A percentile compares a stretch with the other conserved stretches of the same genome.
Evolutionary conservation across 1,284 basidiomycete species (phyloP).

Genomic region (Tilletia caries): DNA sequence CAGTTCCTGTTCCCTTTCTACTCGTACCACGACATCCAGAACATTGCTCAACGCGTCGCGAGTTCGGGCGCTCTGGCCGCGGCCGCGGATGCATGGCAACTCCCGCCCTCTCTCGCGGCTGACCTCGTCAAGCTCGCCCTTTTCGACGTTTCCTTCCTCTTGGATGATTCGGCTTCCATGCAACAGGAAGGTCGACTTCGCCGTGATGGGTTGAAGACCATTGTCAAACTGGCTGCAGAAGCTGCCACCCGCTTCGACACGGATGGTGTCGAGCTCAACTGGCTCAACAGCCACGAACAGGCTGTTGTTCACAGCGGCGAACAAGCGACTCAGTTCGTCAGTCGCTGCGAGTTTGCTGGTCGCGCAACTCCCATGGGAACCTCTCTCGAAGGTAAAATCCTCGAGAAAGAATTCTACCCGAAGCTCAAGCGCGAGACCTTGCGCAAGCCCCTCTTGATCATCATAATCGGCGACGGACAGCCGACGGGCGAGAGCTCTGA

Average conservation of each 20-base stretch:
- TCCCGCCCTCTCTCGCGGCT: conserved; percentile 41
- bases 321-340: conserved; percentile 30
- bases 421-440: conserved; percentile 24
- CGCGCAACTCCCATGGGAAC: conserved; percentile 37
- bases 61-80: conserved; percentile 28
- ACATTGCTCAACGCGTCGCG: conserved; percentile 38
- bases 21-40: conserved; percentile 26
- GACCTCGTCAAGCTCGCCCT: conserved; percentile 44
- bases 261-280: conserved; percentile 41
- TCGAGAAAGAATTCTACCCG: conserved; percentile 28
- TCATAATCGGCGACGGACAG: conserved; percentile 41
- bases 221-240: conserved; percentile 36
- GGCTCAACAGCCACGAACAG: conserved; percentile 31
- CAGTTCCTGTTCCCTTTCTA: conserved; percentile 47
- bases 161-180: conserved; percentile 43
- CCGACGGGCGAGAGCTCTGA: conserved; percentile 38
- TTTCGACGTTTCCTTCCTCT: conserved; percentile 44
- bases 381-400: conserved; percentile 30
- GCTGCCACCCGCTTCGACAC: conserved; percentile 38
- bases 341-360: conserved; percentile 30
- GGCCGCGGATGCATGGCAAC: conserved; percentile 37
- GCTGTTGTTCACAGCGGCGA: conserved; percentile 29
- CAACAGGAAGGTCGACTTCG: conserved; percentile 24
- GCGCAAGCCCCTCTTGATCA: conserved; percentile 31
- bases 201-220: conserved; percentile 28